Base-by-base conservation (phyloP, 768 basidiomycete genomes). In the Terana coerulea region DNA sequence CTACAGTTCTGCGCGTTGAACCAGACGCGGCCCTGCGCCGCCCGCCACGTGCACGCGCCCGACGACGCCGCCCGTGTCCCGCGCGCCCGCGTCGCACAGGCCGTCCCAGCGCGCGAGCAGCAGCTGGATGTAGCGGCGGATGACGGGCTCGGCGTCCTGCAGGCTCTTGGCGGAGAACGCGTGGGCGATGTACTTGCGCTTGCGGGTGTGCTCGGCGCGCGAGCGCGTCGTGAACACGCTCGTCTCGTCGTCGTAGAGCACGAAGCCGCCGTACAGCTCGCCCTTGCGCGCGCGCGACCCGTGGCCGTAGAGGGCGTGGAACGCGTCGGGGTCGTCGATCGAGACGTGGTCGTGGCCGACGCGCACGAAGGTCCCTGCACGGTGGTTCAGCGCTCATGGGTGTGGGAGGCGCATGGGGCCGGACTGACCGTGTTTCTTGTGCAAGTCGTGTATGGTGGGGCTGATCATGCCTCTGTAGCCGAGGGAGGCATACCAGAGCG, bases 151-250 rank as follows among this genome's bases (percentile, higher is more conserved):
- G 51, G 93, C 91, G 53, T 88, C 85, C 48, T 85, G 59, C 3
- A 93, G 84, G 43, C 69, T 86, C 71, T 91, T 90, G 57, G 84
- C 81, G 0, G 83, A 81, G 64, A 87, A 86, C 57, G 86, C 81
- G 56, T 87, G 80, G 0, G 87, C 81, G 33, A 92, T 76, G 48
- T 93, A 84, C 69, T 92, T 93, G 67, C 91, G 83, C 68, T 93
- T 94, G 25, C 91, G 80, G 3, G 86, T 75, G 63, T 94, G 91
- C 47, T 88, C 87, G 3, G 64, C 63, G 17, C 88, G 79, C 61
- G 85, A 77, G 39, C 88, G 80, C 11, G 84, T 86, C 61, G 81
- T 86, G 76, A 90, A 88, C 17, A 89, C 67, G 2, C 83, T 84
- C n/a, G n/a, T n/a, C 5, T 76, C 37, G 69, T 28, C 12, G 12